Evolutionary conservation across 805 yeast genomes (phyloP).

Genomic region (Cyberlindnera euphorbiae): DNA sequence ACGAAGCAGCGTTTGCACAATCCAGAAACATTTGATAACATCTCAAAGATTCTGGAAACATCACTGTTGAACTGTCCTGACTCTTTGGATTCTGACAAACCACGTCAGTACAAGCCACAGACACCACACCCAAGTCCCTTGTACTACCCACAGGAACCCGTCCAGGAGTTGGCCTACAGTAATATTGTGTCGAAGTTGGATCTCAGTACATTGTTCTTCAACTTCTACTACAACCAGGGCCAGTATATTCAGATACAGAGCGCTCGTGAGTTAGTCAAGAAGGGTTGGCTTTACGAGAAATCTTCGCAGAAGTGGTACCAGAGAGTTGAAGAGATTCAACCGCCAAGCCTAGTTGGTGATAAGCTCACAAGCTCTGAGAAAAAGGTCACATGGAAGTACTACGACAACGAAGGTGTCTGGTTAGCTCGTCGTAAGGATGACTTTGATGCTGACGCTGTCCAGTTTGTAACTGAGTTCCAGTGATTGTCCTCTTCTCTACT

Average conservation of each 20-base stretch:
- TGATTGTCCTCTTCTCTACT: no score
- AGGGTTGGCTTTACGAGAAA: constrained; percentile 82
- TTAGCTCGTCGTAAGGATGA: constrained; percentile 55
- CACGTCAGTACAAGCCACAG: constrained; percentile 63
- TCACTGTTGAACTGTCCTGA: constrained; percentile 90
- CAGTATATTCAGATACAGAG: constrained; percentile 70
- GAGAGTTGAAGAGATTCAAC: constrained; percentile 44
- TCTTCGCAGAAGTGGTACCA: constrained; percentile 78
- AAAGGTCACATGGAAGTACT: constrained; percentile 63
- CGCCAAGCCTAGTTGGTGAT: constrained; percentile 18
- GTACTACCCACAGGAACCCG: constrained; percentile 83
- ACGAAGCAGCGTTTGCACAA: constrained; percentile 39
- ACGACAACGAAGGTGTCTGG: constrained; percentile 77
- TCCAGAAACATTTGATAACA: constrained; percentile 50
- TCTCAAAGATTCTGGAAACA: constrained; percentile 60
- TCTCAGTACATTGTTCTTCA: constrained; percentile 83
- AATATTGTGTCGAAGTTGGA: constrained; percentile 67
- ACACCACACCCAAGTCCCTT: constrained; percentile 87
- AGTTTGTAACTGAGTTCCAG: constrained; percentile 17
- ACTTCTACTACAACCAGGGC: constrained; percentile 79
- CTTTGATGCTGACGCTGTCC: constrained; percentile 36
- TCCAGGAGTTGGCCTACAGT: constrained; percentile 47
- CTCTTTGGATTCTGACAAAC: constrained; percentile 83
- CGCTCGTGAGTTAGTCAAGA: constrained; percentile 68
- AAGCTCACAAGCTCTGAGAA: constrained; percentile 37